Percentiles rank a stretch among this genome's conserved stretches.
phyloP scores from a whole-genome alignment of 495 filamentous ascomycete species.

The Astrocystis sublimbata region DNA sequence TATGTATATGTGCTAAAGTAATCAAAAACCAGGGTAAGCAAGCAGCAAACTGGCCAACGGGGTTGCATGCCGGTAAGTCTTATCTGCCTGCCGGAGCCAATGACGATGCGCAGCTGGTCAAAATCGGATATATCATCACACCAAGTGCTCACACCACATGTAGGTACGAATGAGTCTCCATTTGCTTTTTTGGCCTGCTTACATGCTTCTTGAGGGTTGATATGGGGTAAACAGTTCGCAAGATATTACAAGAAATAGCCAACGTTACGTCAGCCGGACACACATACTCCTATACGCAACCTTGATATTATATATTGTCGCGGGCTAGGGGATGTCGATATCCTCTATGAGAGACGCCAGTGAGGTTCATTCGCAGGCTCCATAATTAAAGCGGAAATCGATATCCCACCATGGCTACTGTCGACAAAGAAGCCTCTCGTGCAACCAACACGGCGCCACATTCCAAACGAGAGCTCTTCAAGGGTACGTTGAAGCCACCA shows the following conservation, averaged over 20 bases:
- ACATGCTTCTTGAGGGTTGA: no score
- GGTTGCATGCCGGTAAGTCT: no score
- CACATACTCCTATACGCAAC: no score
- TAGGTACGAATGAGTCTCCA: neutral
- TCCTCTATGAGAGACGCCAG: no score
- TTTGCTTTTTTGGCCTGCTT: neutral
- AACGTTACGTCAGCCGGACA: no score
- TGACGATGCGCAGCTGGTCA: neutral
- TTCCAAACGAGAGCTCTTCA: conserved; percentile 23
- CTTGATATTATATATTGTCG: no score
- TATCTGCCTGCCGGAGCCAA: neutral
- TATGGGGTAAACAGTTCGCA: no score
- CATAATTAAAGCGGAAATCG: neutral
- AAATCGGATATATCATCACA: neutral
- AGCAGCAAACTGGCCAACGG: neutral
- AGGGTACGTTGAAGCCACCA: conserved; percentile 28
- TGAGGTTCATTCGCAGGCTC: neutral
- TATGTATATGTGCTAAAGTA: no score
- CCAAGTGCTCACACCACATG: neutral
- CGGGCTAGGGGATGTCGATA: no score
- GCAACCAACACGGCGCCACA: neutral
- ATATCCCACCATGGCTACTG: conserved; percentile 1
- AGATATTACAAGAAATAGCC: no score
- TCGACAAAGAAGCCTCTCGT: conserved; percentile 4
- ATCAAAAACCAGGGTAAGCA: neutral